Conservation (phyloP, 2,329 filamentous ascomycete genomes). For the Aspergillus persii region DNA sequence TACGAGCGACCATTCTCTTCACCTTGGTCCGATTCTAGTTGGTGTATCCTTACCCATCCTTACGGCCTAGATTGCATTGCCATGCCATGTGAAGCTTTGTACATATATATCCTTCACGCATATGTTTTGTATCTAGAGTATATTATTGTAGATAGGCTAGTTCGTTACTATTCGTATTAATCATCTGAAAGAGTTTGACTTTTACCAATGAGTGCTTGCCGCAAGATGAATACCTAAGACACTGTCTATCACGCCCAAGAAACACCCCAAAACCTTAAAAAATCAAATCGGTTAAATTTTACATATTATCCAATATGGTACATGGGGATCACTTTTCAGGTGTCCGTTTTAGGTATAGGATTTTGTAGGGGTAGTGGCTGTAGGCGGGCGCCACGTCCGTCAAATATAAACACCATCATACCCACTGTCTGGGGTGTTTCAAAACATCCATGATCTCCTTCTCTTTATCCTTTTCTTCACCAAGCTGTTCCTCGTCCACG, state of each 20-base stretch:
- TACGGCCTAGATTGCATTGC: not conserved
- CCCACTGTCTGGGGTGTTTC: conserved; percentile 62
- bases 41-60: not conserved
- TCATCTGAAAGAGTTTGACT: not conserved
- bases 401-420: conserved; percentile 30
- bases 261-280: not conserved
- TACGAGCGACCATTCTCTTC: not conserved
- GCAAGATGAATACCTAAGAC: too few species aligned
- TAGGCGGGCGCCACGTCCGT: too few species aligned
- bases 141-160: not conserved
- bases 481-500: conserved; percentile 33
- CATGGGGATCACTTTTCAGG: not conserved
- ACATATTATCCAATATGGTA: not conserved
- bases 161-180: not conserved
- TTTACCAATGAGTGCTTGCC: too few species aligned
- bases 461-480: conserved; percentile 53
- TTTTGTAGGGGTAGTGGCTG: too few species aligned
- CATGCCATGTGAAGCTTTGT: not conserved
- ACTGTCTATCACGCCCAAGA: not conserved
- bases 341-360: too few species aligned
- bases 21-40: not conserved
- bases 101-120: not conserved
- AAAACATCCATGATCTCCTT: conserved; percentile 73
- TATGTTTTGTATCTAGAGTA: not conserved
- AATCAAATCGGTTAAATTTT: not conserved